Evolutionary conservation across 257 asterid genomes (phyloP).

Genomic region (Anisodus acutangulus): DNA sequence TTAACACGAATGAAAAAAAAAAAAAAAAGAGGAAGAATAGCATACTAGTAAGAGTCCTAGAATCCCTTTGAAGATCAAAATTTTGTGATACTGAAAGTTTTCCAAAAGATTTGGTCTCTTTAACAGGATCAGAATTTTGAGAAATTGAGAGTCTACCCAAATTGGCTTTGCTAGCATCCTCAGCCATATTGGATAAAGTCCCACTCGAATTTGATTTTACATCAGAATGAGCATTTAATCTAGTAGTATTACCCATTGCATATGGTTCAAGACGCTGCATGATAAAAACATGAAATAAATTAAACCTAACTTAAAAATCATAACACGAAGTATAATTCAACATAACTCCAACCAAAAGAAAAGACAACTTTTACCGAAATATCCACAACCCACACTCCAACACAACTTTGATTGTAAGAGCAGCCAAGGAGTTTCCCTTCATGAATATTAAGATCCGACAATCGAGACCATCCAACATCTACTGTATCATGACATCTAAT

Average conservation of each 20-base stretch:
- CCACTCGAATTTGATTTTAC: conserved; percentile 66
- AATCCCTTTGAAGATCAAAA: conserved; percentile 72
- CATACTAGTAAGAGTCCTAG: conserved; percentile 77
- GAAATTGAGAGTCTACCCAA: conserved; percentile 86
- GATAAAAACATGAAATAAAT: conserved; percentile 38
- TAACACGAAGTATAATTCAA: conserved; percentile 32
- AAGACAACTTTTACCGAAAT: conserved; percentile 65
- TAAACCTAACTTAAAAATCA: conserved; percentile 35
- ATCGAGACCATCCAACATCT: conserved; percentile 98
- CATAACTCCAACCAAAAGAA: conserved; percentile 32
- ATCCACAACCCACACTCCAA: conserved; percentile 99
- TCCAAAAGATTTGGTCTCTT: conserved; percentile 70
- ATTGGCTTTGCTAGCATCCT: conserved; percentile 62
- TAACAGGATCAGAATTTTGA: conserved; percentile 68
- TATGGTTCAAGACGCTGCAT: conserved; percentile 92
- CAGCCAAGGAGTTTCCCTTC: conserved; percentile 99
- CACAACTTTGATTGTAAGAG: conserved; percentile 98
- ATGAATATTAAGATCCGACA: conserved; percentile 96
- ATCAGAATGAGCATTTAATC: conserved; percentile 63
- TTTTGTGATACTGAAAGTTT: conserved; percentile 75
- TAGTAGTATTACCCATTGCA: conserved; percentile 66
- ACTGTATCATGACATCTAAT: conserved; percentile 88
- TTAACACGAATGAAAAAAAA: conserved; percentile 22
- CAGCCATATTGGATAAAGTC: conserved; percentile 55
- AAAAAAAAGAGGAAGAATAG: conserved; percentile 26